Evolutionary conservation across 306 rosid genomes (phyloP).

Genomic region (Oxytropis ochrocephala): DNA sequence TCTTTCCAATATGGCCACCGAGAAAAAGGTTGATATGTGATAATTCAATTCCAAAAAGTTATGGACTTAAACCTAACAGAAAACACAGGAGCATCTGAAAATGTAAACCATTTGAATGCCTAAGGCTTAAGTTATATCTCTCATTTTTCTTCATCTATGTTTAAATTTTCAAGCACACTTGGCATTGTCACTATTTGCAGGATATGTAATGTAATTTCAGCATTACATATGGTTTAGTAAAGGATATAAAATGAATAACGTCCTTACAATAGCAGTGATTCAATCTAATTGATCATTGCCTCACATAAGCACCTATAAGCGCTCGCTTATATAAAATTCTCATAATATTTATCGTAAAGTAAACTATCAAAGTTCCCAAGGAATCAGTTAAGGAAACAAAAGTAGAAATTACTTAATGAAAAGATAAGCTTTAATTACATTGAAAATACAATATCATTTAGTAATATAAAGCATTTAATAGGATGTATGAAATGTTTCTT

Average conservation of each 20-base stretch:
- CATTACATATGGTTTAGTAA: background rate
- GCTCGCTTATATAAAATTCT: background rate
- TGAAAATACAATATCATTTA: too few relatives aligned
- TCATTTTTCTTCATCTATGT: background rate
- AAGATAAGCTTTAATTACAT: too few relatives aligned
- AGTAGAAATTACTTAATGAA: too few relatives aligned
- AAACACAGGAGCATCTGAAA: background rate
- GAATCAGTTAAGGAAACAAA: background rate
- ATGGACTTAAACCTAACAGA: background rate
- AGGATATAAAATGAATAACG: background rate
- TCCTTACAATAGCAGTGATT: background rate
- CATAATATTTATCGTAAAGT: background rate
- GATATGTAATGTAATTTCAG: constrained; percentile 1
- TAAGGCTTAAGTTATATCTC: too few relatives aligned
- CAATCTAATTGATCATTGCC: background rate
- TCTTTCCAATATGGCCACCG: background rate
- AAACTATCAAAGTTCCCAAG: background rate
- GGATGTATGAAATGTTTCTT: background rate
- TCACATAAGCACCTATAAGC: background rate
- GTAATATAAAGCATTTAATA: background rate
- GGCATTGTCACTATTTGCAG: background rate
- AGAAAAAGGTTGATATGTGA: background rate
- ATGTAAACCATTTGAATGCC: background rate
- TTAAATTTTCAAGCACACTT: background rate
- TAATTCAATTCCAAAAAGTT: background rate